Evolutionary conservation across 2,329 filamentous ascomycete species (phyloP).

Genomic region (Botryotinia calthae): DNA sequence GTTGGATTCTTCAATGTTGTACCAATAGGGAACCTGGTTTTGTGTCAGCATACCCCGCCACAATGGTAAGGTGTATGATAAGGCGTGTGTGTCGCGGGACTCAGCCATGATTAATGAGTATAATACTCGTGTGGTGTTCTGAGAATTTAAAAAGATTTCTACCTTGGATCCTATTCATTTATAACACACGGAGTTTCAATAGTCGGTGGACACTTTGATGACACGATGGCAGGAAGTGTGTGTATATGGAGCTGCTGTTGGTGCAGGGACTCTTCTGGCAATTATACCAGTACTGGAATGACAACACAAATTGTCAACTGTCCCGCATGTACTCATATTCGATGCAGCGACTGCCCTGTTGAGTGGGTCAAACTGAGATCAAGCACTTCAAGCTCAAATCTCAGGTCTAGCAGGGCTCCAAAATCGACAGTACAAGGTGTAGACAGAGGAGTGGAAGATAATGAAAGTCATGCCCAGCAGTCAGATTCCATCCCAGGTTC

Average conservation of each 20-base stretch:
- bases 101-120: not conserved
- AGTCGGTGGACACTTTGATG: no score
- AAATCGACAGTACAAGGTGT: rapidly evolving
- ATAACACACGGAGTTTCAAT: no score
- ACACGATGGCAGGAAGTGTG: no score
- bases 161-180: not conserved
- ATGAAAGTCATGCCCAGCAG: rapidly evolving
- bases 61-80: not conserved
- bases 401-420: not conserved
- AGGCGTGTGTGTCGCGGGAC: not conserved
- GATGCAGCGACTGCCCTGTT: not conserved
- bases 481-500: rapidly evolving
- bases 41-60: not conserved
- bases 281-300: not conserved
- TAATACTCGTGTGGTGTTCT: not conserved
- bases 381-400: not conserved
- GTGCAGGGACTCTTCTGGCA: not conserved
- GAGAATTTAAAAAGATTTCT: not conserved
- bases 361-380: not conserved
- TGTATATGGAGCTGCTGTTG: not conserved
- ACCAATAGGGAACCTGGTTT: not conserved
- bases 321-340: not conserved
- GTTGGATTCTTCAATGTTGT: not conserved
- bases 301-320: not conserved
- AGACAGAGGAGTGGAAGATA: not conserved